Evolutionary conservation across 2,329 filamentous ascomycete genomes (phyloP).

Genomic region (Talaromyces sp.): DNA sequence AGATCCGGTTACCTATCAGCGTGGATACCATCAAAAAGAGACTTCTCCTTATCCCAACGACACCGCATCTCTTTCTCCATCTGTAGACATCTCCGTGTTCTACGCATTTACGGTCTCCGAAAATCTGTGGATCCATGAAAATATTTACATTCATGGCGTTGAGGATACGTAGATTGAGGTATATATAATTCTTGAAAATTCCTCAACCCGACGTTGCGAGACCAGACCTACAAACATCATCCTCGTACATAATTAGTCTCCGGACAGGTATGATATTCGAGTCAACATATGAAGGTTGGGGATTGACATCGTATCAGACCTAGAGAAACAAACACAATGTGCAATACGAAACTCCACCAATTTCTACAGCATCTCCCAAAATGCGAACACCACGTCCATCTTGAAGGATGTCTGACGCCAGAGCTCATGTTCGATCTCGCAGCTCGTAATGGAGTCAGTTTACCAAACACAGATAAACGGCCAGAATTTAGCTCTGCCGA

Average conservation of each 20-base stretch:
- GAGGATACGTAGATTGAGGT: not conserved
- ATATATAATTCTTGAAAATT: constrained; percentile 4
- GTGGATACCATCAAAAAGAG: constrained; percentile 2
- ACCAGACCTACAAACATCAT: not conserved
- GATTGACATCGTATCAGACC: not conserved
- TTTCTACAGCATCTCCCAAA: constrained; percentile 68
- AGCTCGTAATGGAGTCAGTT: constrained; percentile 59
- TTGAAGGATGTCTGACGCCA: constrained; percentile 71
- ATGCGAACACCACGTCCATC: constrained; percentile 77
- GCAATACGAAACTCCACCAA: constrained; percentile 44
- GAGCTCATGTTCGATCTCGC: constrained; percentile 67
- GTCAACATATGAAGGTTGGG: too few relatives aligned
- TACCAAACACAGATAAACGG: constrained; percentile 55
- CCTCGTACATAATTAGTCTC: not conserved
- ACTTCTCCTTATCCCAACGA: not conserved
- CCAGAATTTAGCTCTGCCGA: constrained; percentile 60
- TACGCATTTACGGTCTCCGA: not conserved
- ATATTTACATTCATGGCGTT: not conserved
- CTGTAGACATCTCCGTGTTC: not conserved
- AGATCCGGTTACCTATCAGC: constrained; percentile 8
- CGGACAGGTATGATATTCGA: too few relatives aligned
- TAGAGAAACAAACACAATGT: constrained; percentile 10
- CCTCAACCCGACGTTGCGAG: not conserved
- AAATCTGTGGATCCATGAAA: not conserved
- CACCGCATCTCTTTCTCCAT: not conserved